phyloP scores from a whole-genome alignment of 2,329 filamentous ascomycete species.

The Aspergillus jensenii region DNA sequence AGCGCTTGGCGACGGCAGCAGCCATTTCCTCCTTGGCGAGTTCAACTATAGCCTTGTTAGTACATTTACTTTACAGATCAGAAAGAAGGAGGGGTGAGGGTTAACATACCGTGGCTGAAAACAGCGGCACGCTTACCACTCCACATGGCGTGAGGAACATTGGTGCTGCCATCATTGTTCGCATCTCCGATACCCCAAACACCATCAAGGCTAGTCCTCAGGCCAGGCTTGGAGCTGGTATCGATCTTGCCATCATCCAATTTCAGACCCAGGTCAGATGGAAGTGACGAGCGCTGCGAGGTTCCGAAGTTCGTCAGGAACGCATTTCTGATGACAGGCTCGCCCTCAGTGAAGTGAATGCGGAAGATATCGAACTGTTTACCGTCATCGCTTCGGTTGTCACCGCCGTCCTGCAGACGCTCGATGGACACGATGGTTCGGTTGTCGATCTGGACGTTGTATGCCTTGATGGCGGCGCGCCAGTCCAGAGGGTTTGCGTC shows the following conservation, averaged over 20 bases:
- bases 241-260: slow-evolving; percentile 48
- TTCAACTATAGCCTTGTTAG: slow-evolving; percentile 26
- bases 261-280: slow-evolving; percentile 48
- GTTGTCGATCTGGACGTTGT: slow-evolving; percentile 58
- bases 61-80: not conserved
- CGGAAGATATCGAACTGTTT: slow-evolving; percentile 57
- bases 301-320: slow-evolving; percentile 53
- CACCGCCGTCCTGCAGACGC: slow-evolving; percentile 42
- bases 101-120: slow-evolving; percentile 54
- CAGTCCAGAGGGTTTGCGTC: slow-evolving; percentile 47
- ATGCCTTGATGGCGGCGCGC: slow-evolving; percentile 35
- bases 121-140: slow-evolving; percentile 60
- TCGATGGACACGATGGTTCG: slow-evolving; percentile 52
- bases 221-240: slow-evolving; percentile 43
- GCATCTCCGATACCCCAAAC: slow-evolving; percentile 61
- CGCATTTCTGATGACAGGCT: slow-evolving; percentile 48
- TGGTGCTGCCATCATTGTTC: slow-evolving; percentile 61
- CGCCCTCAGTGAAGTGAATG: slow-evolving; percentile 53
- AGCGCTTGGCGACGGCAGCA: slow-evolving; percentile 30
- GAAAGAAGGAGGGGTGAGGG: not conserved
- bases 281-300: slow-evolving; percentile 51
- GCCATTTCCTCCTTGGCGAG: slow-evolving; percentile 32
- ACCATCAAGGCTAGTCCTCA: slow-evolving; percentile 54
- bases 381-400: slow-evolving; percentile 25
- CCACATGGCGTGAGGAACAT: slow-evolving; percentile 62